These are phyloP conservation scores for Pseudogymnoascus pannorum DNA, from an alignment of 2,329 filamentous ascomycete genomes.

Conservation along the genomic window DNA sequence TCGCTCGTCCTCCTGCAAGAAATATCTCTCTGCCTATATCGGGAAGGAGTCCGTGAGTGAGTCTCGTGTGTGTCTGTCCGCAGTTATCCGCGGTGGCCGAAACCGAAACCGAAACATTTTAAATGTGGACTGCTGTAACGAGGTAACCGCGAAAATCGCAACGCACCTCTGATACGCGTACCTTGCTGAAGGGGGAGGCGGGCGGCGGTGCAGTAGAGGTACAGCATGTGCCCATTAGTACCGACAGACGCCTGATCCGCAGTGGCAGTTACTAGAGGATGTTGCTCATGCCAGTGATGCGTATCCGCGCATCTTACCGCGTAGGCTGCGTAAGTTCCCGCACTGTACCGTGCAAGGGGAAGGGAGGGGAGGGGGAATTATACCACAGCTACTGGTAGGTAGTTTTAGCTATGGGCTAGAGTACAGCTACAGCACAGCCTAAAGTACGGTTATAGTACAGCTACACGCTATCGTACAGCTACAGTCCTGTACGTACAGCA, in stretches of 20 bases:
- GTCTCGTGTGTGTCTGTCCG: background rate
- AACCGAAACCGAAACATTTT: background rate
- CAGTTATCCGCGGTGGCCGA: background rate
- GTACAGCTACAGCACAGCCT: background rate
- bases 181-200: background rate
- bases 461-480: background rate
- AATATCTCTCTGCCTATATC: background rate
- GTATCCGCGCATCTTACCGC: background rate
- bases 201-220: background rate
- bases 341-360: background rate
- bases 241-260: background rate
- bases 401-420: no score
- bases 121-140: background rate
- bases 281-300: background rate
- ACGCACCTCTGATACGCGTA: background rate
- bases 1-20: no score
- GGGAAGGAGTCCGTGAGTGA: background rate
- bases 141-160: background rate
- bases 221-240: background rate
- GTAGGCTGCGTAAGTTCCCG: background rate
- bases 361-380: no score
- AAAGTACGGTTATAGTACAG: background rate
- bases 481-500: background rate
- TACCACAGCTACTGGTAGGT: background rate
- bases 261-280: background rate